A percentile compares a stretch with the other conserved stretches of the same genome.
Conservation (phyloP, 257 asterid genomes). For the Nicotiana tabacum region DNA sequence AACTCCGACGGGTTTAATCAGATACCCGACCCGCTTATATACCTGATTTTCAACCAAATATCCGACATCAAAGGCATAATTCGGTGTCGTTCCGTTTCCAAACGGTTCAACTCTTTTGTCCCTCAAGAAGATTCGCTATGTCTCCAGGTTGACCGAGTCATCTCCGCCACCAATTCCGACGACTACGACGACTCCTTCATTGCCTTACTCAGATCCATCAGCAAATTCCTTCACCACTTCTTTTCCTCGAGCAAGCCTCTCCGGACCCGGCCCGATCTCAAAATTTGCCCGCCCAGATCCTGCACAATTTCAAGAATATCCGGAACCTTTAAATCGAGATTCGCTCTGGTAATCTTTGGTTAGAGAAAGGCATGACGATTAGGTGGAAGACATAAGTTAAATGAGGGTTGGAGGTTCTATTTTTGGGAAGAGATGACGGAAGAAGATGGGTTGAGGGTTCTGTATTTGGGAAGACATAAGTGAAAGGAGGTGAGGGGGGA, state of each 20-base stretch:
- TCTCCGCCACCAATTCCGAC: conserved; percentile 32
- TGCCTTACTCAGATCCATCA: conserved; percentile 33
- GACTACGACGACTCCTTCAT: conserved; percentile 29
- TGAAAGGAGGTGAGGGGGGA: conserved; percentile 17
- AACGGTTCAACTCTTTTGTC: conserved; percentile 43
- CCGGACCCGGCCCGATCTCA: conserved; percentile 19
- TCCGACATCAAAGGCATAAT: conserved; percentile 49
- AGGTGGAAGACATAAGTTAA: conserved; percentile 49
- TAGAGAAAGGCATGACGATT: conserved; percentile 40
- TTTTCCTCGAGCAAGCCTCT: conserved; percentile 17
- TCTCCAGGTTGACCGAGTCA: conserved; percentile 58
- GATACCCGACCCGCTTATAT: conserved; percentile 50
- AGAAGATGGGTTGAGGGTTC: too few species aligned
- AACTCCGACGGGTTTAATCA: conserved; percentile 42
- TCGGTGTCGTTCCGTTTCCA: conserved; percentile 47
- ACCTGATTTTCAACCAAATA: conserved; percentile 47
- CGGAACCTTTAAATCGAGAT: conserved; percentile 44
- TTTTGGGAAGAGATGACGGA: too few species aligned
- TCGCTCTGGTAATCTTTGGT: conserved; percentile 45
- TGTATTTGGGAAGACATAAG: too few species aligned
- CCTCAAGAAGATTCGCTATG: conserved; percentile 52
- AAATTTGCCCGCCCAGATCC: conserved; percentile 46
- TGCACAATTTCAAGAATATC: conserved; percentile 37
- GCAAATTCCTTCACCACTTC: conserved; percentile 31
- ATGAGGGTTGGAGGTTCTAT: too few species aligned